These are phyloP conservation scores for Pestalotiopsis fici DNA, from an alignment of 2,329 filamentous ascomycete species.

Conservation along the genomic window DNA sequence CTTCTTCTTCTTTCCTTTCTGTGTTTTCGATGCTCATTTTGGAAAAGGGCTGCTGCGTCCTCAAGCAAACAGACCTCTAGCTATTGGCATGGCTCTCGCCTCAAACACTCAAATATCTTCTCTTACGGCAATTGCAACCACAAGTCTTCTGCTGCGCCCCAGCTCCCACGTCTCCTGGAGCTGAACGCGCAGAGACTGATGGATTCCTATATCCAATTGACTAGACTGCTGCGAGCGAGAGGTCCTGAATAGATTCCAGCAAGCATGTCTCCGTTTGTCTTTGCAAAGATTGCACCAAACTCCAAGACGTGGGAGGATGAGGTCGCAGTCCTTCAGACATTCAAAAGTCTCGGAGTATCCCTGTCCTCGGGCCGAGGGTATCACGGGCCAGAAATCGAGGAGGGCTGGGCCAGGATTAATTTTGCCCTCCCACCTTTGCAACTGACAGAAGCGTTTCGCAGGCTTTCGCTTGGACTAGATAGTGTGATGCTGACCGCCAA, in stretches of 20 bases:
- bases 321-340: background rate
- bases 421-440: conserved; percentile 8
- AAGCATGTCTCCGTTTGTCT: background rate
- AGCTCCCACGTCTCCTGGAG: background rate
- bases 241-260: background rate
- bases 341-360: too few relatives aligned
- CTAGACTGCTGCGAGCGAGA: background rate
- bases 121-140: background rate
- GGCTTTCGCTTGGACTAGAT: background rate
- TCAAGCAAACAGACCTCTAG: background rate
- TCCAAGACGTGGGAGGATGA: background rate
- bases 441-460: background rate
- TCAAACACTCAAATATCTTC: background rate
- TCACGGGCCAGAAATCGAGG: conserved; percentile 9
- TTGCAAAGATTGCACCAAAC: background rate
- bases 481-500: background rate
- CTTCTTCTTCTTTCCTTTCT: background rate
- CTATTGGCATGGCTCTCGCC: background rate
- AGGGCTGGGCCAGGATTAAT: conserved; percentile 13
- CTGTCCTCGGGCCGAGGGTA: too few relatives aligned
- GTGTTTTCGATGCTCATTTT: background rate
- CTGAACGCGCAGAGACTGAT: background rate
- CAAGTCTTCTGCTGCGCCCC: background rate
- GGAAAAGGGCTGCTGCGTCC: background rate
- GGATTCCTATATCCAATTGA: background rate